Evolutionary conservation across 2,329 filamentous ascomycete species (phyloP), one percentile per base, ranked within the genome.

Genomic region (Ophiostoma sp.): DNA sequence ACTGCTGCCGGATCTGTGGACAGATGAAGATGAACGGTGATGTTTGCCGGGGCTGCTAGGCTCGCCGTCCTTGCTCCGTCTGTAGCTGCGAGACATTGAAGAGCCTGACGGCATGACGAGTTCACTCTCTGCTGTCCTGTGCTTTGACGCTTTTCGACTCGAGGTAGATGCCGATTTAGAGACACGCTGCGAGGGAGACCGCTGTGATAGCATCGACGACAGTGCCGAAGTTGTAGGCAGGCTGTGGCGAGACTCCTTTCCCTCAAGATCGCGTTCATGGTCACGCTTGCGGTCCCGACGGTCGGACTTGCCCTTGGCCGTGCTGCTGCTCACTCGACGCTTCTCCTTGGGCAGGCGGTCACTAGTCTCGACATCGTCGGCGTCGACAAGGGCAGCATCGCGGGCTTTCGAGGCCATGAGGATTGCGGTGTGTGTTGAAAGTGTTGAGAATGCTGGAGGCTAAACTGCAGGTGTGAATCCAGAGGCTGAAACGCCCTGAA

Each of bases 111-210:
- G 69, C 27, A 54, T 70, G 10, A 71, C 52, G 27, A 73, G 69
- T 11, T 74, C 73, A 68, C 73, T 74, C 70, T 73, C 72, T 57
- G 41, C 68, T 1, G 70, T 23, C 31, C 71, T 70, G 13, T 60
- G 20, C 35, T 71, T 72, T 20, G 70, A 48, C 35, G 72, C 44
- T 17, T 71, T 69, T 13, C 67, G 27, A 0, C 68, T 39, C 15
- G 68, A 52, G 20, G 64, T 36, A 4, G 69, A 57, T 5, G 72
- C 33, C 6, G 73, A 71, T 31, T 72, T 72, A 67, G 67, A 39
- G 48, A 54, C 54, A n/a, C 41, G 36, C 41, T 60, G 48, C 6
- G 41, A 64, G 13, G 70, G 57, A 2, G 68, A 69, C 27, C 67
- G 67, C 13, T 57, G 52, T 2, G 62, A 71, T 1, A 72, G 41